Percentiles rank a stretch among this genome's conserved stretches.
These are phyloP conservation scores for Leishmania amazonensis DNA, from an alignment of 208 protist species.

Conservation along the genomic window DNA sequence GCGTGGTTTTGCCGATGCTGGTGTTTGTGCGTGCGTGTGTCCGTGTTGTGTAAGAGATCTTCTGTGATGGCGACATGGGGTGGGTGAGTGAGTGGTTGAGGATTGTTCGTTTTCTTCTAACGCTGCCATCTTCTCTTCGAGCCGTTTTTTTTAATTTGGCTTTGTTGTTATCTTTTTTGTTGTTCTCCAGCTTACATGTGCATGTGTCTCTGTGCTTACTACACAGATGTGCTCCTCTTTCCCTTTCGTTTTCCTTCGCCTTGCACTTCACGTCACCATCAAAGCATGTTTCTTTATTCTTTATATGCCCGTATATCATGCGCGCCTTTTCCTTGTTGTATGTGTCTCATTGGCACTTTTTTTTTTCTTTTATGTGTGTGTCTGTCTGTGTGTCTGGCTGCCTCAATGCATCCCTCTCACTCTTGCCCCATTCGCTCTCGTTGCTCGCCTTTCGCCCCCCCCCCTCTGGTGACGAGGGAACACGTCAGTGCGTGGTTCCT, in stretches of 20 bases:
- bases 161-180: no score
- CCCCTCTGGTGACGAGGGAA: not conserved
- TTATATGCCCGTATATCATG: not conserved
- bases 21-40: not conserved
- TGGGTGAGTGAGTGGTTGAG: not conserved
- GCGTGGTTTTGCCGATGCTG: not conserved
- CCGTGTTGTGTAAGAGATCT: not conserved
- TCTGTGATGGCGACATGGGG: not conserved
- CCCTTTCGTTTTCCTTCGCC: not conserved
- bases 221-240: not conserved
- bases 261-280: not conserved
- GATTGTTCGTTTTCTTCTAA: not conserved
- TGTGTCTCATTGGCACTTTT: constrained; percentile 10
- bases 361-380: not conserved
- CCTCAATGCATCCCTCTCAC: not conserved
- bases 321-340: not conserved
- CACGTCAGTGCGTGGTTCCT: no score
- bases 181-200: not conserved
- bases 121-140: not conserved
- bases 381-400: not conserved
- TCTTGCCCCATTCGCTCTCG: not conserved
- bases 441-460: no score
- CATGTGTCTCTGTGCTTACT: not conserved
- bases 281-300: not conserved
- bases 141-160: not conserved